phyloP scores from a whole-genome alignment of 1,139 yeast genomes.

The Arxiozyma slooffiae region DNA sequence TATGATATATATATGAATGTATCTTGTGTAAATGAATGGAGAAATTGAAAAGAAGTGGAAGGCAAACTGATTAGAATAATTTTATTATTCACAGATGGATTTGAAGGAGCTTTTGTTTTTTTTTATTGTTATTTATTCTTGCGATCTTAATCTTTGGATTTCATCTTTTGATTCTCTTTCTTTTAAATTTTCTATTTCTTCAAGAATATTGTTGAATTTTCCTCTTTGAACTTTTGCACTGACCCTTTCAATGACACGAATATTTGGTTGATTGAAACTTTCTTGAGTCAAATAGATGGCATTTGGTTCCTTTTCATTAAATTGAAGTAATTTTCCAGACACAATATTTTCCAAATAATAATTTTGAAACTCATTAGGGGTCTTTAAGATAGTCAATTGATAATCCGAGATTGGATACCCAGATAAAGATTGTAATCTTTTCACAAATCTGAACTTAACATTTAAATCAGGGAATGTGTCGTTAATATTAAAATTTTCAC shows the following conservation, averaged over 20 bases:
- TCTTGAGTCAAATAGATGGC: constrained; percentile 53
- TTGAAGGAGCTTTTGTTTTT: neutral
- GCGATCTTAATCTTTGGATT: constrained; percentile 28
- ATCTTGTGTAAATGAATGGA: neutral
- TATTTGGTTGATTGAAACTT: constrained; percentile 42
- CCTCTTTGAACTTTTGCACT: constrained; percentile 34
- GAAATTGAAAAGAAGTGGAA: constrained; percentile 2
- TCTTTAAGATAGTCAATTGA: constrained; percentile 42
- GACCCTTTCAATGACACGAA: constrained; percentile 37
- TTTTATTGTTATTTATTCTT: neutral
- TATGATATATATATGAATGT: neutral
- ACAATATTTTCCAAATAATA: constrained; percentile 40
- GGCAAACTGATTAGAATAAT: neutral
- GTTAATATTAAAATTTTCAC: constrained; percentile 2
- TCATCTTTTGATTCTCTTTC: constrained; percentile 31
- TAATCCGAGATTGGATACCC: constrained; percentile 63
- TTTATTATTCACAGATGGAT: neutral
- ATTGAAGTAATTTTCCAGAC: constrained; percentile 35
- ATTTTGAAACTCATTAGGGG: constrained; percentile 38
- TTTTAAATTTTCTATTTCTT: constrained; percentile 31
- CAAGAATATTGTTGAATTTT: constrained; percentile 30
- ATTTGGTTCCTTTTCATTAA: constrained; percentile 63
- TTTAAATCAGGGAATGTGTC: constrained; percentile 37
- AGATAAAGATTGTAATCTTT: constrained; percentile 47
- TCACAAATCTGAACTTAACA: constrained; percentile 50